Base-by-base conservation (phyloP, 2,329 filamentous ascomycete species). In the Fusarium sp. region DNA sequence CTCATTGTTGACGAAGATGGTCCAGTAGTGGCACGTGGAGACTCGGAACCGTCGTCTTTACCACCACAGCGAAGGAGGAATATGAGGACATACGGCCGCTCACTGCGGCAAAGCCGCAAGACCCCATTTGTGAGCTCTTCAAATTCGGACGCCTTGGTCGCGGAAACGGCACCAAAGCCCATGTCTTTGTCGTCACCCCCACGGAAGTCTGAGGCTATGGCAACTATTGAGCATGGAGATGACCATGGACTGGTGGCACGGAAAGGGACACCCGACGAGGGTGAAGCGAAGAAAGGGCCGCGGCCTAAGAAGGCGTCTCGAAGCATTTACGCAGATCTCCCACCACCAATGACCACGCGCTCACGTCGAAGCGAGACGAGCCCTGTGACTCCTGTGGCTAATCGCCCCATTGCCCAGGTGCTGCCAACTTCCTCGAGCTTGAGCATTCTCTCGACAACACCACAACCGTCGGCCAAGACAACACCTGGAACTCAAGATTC, bases 371-470 rank as follows among this genome's bases (percentile, higher is more conserved):
- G 62, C 20, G 77, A 72, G 13, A 29, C 50, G 27, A 69, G 70
- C 11, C 76, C 76, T 2, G 67, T 71, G 1, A 81, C 80, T 6
- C 79, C 81, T 5, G 63, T 75, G 7, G 70, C 67, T 18, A 64
- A 48, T 43, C 77, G 68, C 14, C 57, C 70, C 18, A 29, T 59
- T 24, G 72, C 59, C 6, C 70, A 66, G 14, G 31, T 54, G 3
- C 13, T 56, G 39, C 73, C 67, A 5, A 76, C 83, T 3, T 82
- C 81, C 3, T 87, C 86, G 3, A 83, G 81, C 6, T 77, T 87
- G 13, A 87, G 84, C 64, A 74, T 81, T 24, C 69, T 86, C 16
- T 83, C 83, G 2, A 77, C 79, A 1, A 87, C 86, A 0, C 85
- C 86, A 3, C 71, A 73, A 1, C 72, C 81, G 4, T 84, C 84